Base-by-base conservation (phyloP, 1,139 yeast species). In the Suhomyces taliae region DNA sequence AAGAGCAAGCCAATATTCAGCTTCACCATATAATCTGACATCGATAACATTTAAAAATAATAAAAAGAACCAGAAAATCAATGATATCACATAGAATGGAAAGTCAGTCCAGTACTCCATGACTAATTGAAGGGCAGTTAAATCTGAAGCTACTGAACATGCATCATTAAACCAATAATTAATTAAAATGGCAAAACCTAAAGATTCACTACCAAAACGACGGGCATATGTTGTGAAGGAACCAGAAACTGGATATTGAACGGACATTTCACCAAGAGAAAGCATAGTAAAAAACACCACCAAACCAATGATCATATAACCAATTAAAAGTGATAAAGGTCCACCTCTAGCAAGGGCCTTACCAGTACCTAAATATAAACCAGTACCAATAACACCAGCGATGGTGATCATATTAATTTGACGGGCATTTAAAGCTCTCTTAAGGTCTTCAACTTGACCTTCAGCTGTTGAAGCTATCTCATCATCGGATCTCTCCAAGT, bases 301-400 rank as follows among this genome's bases (percentile, higher is more conserved):
- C 2, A 79, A 60, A 11, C 89, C 89, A 52, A 83, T 80, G 29
- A 82, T 69, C 7, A 76, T 62, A 58, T 82, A 85, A 36, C 83
- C 81, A 40, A 85, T 67, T 24, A 85, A 63, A 45, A 85, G 64
- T 7, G 86, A 78, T 7, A 81, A 78, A 3, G 90, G 90, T 14
- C 90, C 90, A 49, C 87, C 88, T 15, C 61, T 64, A 27, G 79
- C 72, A 43, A 85, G 66, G 5, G 87, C 78, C 44, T 74, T 76
- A 5, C 87, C 86, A 0, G 87, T 77, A 33, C 88, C 86, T 43
- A 85, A 68, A 51, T 82, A 76, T 44, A 86, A 66, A 47, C 93
- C 93, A 4, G 90, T 81, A 12, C 90, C 89, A 44, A 83, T 81
- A 47, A 81, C 79, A 8, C 88, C 88, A 3, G 85, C 87, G 47